Percentiles rank a stretch among this genome's conserved stretches.
Conservation (phyloP, 208 protist genomes). For the Trichomonas tenax region DNA sequence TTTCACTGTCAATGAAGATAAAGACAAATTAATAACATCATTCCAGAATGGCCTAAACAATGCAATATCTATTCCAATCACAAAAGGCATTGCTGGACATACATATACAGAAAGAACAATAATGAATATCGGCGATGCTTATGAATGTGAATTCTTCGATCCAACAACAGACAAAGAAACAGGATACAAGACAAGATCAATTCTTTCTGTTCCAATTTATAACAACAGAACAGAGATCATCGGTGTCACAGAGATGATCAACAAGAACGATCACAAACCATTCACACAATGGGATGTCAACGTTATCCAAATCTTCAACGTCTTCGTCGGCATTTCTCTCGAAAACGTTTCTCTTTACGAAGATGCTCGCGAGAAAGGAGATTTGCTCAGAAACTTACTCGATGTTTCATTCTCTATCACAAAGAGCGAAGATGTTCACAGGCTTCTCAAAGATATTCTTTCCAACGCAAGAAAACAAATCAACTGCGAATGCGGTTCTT, state of each 20-base stretch:
- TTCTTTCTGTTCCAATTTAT: conserved; percentile 44
- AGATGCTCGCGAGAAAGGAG: background rate
- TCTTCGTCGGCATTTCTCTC: background rate
- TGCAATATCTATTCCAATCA: conserved; percentile 19
- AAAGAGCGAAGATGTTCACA: background rate
- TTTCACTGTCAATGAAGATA: background rate
- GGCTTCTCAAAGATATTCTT: background rate
- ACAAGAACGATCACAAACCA: background rate
- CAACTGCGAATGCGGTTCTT: background rate
- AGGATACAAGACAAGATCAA: conserved; percentile 38
- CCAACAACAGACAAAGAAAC: conserved; percentile 37
- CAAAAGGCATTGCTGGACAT: conserved; percentile 28
- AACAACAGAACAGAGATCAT: background rate
- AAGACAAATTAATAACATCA: background rate
- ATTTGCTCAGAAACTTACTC: background rate
- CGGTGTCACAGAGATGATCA: background rate
- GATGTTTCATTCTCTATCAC: background rate
- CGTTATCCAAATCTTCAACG: background rate
- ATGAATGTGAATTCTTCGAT: conserved; percentile 43
- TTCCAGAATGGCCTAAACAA: background rate
- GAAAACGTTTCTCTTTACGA: background rate
- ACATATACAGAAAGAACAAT: conserved; percentile 26
- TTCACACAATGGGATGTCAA: background rate
- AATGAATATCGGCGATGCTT: conserved; percentile 43
- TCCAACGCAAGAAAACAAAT: background rate